Percentiles rank a stretch among this genome's conserved stretches.
These are phyloP conservation scores for Penicillium malachiteum DNA, from an alignment of 495 filamentous ascomycete genomes.

Conservation along the genomic window DNA sequence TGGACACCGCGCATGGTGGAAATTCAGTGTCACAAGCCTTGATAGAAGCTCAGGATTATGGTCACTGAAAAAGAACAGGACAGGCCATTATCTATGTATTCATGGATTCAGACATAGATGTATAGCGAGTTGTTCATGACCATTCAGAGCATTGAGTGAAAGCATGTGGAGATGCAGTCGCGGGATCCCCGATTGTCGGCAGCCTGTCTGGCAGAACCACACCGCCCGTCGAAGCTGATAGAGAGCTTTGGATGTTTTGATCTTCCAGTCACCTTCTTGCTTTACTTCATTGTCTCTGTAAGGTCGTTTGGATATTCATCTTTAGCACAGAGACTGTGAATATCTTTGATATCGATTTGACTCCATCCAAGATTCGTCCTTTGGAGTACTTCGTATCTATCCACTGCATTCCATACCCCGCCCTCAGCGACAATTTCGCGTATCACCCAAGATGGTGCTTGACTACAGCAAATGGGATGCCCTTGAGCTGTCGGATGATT, in stretches of 20 bases:
- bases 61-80: slow-evolving; percentile 23
- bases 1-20: slow-evolving; percentile 40
- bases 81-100: slow-evolving; percentile 36
- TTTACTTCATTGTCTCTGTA: too few species aligned
- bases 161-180: slow-evolving; percentile 22
- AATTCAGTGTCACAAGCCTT: slow-evolving; percentile 19
- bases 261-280: background rate
- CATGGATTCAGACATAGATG: background rate
- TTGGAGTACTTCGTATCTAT: background rate
- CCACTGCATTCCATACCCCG: slow-evolving; percentile 16
- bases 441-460: slow-evolving; percentile 66
- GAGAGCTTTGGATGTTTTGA: slow-evolving; percentile 36
- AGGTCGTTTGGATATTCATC: too few species aligned
- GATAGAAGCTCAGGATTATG: slow-evolving; percentile 14
- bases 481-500: slow-evolving; percentile 95
- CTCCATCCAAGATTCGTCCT: background rate
- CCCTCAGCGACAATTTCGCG: slow-evolving; percentile 14
- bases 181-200: slow-evolving; percentile 20
- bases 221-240: slow-evolving; percentile 41
- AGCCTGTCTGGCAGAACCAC: slow-evolving; percentile 11
- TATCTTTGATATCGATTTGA: background rate
- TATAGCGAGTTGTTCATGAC: slow-evolving; percentile 11
- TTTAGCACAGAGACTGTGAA: background rate
- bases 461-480: slow-evolving; percentile 98
- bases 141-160: slow-evolving; percentile 12